A percentile compares a stretch with the other conserved stretches of the same genome.
Evolutionary conservation across 495 filamentous ascomycete genomes (phyloP).

Genomic region (Paragyromitra xinjiangensis): DNA sequence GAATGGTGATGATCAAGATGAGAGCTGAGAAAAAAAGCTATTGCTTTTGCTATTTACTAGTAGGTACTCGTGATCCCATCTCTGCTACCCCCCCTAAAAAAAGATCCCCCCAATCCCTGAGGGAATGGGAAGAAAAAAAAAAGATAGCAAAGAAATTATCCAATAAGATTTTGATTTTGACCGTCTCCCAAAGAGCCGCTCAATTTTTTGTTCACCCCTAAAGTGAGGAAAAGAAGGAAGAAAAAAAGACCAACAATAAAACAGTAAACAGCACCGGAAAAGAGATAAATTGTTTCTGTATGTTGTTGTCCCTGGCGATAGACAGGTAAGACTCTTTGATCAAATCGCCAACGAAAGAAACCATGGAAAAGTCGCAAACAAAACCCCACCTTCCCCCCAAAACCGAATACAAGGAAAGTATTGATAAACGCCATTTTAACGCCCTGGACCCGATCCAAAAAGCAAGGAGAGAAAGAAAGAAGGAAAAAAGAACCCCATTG

Average conservation of each 20-base stretch:
- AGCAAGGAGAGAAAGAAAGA: constrained; percentile 15
- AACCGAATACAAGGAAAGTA: constrained; percentile 36
- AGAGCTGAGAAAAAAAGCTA: neutral
- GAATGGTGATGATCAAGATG: constrained; percentile 3
- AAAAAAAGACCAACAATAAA: constrained; percentile 8
- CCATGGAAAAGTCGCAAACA: constrained; percentile 11
- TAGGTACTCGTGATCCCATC: constrained; percentile 21
- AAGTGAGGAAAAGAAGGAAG: neutral
- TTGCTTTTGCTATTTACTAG: constrained; percentile 26
- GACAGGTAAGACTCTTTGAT: constrained; percentile 7
- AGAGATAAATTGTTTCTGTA: constrained; percentile 38
- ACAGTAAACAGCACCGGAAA: constrained; percentile 10
- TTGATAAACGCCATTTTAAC: constrained; percentile 42
- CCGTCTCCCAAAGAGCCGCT: neutral
- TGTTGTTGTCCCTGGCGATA: constrained; percentile 33
- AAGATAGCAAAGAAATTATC: constrained; percentile 32
- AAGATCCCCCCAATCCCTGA: constrained; percentile 8
- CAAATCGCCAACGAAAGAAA: constrained; percentile 40
- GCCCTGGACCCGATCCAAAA: constrained; percentile 37
- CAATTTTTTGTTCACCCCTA: constrained; percentile 23
- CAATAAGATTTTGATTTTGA: constrained; percentile 27
- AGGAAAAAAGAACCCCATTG: constrained; percentile 30
- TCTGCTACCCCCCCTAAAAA: constrained; percentile 27
- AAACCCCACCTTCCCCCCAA: constrained; percentile 33
- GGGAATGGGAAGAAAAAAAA: constrained; percentile 16